Evolutionary conservation across 2,329 filamentous ascomycete genomes (phyloP), one percentile per base, ranked within the genome.

Genomic region (Plectosphaerella plurivora): DNA sequence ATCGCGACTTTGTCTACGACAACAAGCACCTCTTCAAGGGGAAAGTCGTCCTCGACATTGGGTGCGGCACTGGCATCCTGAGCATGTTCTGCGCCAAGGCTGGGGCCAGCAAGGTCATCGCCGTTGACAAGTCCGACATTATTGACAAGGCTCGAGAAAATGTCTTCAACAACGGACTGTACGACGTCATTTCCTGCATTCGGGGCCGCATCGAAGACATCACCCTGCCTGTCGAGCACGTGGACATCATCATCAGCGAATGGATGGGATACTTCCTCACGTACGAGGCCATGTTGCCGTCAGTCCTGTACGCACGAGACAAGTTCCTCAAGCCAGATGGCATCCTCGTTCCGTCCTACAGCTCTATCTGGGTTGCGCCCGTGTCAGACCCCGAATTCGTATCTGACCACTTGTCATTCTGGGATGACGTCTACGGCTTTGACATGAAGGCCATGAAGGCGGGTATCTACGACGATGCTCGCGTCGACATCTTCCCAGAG

Each of bases 211-310:
- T 97, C 55, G 93, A 97, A 68, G 91, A 97, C 59, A 88, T 96
- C 51, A 77, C 72, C 52, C 78, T 91, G 20, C 91, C 89, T 1
- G 86, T 93, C 8, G 77, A 84, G 51, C 77, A 92, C 63, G 92
- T 97, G 45, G 93, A 97, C 71, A 87, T 97, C 63, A 96, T 97
- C 65, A 87, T 97, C 55, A 95, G 89, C 54, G 92, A 97, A 69
- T 97, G 92, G 92, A 97, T 97, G 92, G 92, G 92, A 28, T 97
- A 97, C 67, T 89, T 87, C 58, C 79, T 97, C 16, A 79, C 97
- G 6, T 97, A 95, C 68, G 92, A 97, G 71, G 91, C 91, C 52
- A 97, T 97, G 92, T 83, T 97, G 25, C 91, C 94, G 58, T 95
- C 90, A 47, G 90, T 97, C 20, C 79, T 97, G 49, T 93, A 84